A percentile compares a stretch with the other conserved stretches of the same genome.
Evolutionary conservation across 2,329 filamentous ascomycete species (phyloP).

Genomic region (Penicillium sp.): DNA sequence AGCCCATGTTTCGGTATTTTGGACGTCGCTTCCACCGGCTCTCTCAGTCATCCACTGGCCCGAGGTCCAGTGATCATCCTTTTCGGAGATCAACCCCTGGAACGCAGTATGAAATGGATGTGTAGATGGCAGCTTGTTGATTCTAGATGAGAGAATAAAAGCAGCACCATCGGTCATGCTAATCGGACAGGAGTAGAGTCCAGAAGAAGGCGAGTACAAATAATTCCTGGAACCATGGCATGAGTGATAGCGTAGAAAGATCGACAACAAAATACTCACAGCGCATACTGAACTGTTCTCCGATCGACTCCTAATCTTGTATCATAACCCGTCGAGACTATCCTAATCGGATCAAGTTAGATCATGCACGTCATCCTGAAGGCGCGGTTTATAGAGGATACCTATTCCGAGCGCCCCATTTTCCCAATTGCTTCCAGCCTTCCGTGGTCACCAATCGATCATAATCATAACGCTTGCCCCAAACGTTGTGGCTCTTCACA

Average conservation of each 20-base stretch:
- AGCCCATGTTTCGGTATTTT: constrained; percentile 35
- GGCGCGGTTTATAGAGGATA: constrained; percentile 13
- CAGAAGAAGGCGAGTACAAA: constrained; percentile 59
- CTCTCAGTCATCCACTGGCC: constrained; percentile 43
- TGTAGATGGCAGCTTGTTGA: constrained; percentile 7
- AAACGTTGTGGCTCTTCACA: constrained; percentile 58
- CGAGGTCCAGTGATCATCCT: constrained; percentile 33
- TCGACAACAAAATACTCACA: neutral
- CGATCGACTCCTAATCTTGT: neutral
- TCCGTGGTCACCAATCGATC: constrained; percentile 62
- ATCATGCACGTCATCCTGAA: constrained; percentile 21
- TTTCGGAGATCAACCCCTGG: constrained; percentile 27
- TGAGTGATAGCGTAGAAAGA: neutral
- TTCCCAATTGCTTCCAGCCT: constrained; percentile 56
- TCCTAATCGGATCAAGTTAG: constrained; percentile 6
- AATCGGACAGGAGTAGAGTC: constrained; percentile 62
- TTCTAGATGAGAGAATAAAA: constrained; percentile 28
- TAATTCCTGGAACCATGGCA: constrained; percentile 38
- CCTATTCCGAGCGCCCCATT: constrained; percentile 34
- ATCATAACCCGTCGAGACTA: neutral
- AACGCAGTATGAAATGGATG: constrained; percentile 28
- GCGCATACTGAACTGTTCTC: constrained; percentile 2
- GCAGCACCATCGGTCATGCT: constrained; percentile 55
- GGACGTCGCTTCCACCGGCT: constrained; percentile 36
- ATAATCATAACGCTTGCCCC: constrained; percentile 53